Conservation (phyloP, 2,329 filamentous ascomycete genomes). For the Pseudogymnoascus sp. region DNA sequence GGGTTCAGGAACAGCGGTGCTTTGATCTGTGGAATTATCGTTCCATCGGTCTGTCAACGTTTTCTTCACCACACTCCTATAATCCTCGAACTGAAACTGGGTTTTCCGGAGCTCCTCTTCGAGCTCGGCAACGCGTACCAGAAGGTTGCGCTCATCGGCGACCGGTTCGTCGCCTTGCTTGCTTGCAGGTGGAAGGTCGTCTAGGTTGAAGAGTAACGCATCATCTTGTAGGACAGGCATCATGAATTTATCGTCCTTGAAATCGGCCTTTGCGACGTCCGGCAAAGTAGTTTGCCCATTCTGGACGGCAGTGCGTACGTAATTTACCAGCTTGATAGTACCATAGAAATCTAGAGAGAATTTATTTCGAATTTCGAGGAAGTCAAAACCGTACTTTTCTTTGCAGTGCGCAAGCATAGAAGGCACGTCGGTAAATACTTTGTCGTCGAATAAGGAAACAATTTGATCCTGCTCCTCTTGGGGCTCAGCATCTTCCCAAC, state of each 20-base stretch:
- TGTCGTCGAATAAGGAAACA: slow-evolving; percentile 60
- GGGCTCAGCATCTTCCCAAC: slow-evolving; percentile 51
- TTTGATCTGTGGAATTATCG: slow-evolving; percentile 22
- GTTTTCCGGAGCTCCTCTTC: slow-evolving; percentile 31
- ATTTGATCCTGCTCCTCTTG: slow-evolving; percentile 56
- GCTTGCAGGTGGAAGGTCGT: slow-evolving; percentile 56
- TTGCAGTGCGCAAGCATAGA: slow-evolving; percentile 64
- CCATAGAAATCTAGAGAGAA: slow-evolving; percentile 64
- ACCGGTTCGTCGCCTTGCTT: slow-evolving; percentile 21
- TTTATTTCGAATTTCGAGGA: slow-evolving; percentile 49
- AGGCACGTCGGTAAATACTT: slow-evolving; percentile 54
- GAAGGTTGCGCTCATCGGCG: slow-evolving; percentile 25
- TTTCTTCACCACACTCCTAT: slow-evolving; percentile 31
- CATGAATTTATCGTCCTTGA: slow-evolving; percentile 73
- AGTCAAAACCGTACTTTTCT: slow-evolving; percentile 58
- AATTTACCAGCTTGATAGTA: slow-evolving; percentile 68
- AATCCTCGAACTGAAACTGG: slow-evolving; percentile 33
- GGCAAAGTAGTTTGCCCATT: slow-evolving; percentile 29
- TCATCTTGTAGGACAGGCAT: slow-evolving; percentile 84
- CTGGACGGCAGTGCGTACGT: slow-evolving; percentile 41
- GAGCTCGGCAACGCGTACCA: slow-evolving; percentile 29
- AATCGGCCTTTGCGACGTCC: slow-evolving; percentile 50
- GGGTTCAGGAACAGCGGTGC: slow-evolving; percentile 36
- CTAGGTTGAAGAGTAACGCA: slow-evolving; percentile 76
- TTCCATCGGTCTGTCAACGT: slow-evolving; percentile 33